Conservation (phyloP, 2,329 filamentous ascomycete genomes). For the Graphilbum ipis-grandicollis region DNA sequence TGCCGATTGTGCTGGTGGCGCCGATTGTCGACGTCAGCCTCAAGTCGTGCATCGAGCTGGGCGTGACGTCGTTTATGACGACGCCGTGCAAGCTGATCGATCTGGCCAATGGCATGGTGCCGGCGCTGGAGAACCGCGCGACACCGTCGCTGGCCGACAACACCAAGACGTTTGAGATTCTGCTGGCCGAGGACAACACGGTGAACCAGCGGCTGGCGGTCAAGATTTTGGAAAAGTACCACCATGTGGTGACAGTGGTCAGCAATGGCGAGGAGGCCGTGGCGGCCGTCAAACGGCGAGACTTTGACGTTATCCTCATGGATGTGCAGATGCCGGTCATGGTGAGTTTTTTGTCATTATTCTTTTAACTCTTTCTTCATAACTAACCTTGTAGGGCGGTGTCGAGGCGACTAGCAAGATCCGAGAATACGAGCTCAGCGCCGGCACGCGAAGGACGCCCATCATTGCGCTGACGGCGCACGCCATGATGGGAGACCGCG, state of each 20-base stretch:
- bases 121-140: slow-evolving; percentile 81
- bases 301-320: slow-evolving; percentile 96
- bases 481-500: slow-evolving; percentile 94
- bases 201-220: slow-evolving; percentile 94
- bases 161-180: slow-evolving; percentile 86
- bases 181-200: slow-evolving; percentile 90
- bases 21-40: slow-evolving; percentile 80
- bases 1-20: slow-evolving; percentile 83
- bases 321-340: slow-evolving; percentile 99
- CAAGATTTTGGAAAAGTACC: slow-evolving; percentile 94
- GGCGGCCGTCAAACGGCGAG: slow-evolving; percentile 77
- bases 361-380: slow-evolving; percentile 17
- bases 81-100: slow-evolving; percentile 90
- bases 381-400: slow-evolving; percentile 43
- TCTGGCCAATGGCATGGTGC: slow-evolving; percentile 88
- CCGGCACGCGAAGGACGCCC: slow-evolving; percentile 67
- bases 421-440: slow-evolving; percentile 76
- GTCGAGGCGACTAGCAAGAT: slow-evolving; percentile 97
- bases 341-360: slow-evolving; percentile 38
- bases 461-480: slow-evolving; percentile 96
- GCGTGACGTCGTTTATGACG: slow-evolving; percentile 98
- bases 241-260: slow-evolving; percentile 81
- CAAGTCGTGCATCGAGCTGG: slow-evolving; percentile 83
- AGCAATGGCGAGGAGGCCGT: slow-evolving; percentile 90
- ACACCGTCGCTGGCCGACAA: slow-evolving; percentile 85